Percentiles rank a stretch among this genome's conserved stretches.
These are phyloP conservation scores for Fistulifera solaris DNA, from an alignment of 108 stramenopile species.

Conservation along the genomic window DNA sequence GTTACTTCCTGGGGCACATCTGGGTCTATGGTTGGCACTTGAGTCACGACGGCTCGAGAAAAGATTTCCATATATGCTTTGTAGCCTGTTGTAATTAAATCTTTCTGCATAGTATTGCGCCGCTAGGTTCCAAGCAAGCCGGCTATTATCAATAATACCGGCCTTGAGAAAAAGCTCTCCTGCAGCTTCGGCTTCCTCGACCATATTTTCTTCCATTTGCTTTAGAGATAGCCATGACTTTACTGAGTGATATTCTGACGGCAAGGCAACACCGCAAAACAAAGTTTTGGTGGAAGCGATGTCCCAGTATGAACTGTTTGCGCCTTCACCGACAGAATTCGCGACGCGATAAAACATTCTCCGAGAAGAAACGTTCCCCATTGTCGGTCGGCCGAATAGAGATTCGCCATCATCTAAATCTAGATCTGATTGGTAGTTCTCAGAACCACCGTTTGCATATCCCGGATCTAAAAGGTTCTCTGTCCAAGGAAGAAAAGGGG, in stretches of 20 bases:
- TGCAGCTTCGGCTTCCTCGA: conserved; percentile 71
- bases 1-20: conserved; percentile 51
- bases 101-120: conserved; percentile 70
- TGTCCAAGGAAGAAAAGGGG: conserved; percentile 82
- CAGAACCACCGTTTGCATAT: conserved; percentile 50
- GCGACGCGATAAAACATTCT: conserved; percentile 80
- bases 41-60: conserved; percentile 54
- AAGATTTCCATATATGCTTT: conserved; percentile 54
- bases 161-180: conserved; percentile 72
- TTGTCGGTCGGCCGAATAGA: conserved; percentile 21
- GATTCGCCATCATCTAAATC: conserved; percentile 25
- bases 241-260: conserved; percentile 54
- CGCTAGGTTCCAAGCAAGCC: conserved; percentile 66
- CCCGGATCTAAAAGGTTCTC: conserved; percentile 45
- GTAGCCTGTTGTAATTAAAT: conserved; percentile 71
- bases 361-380: conserved; percentile 56
- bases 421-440: conserved; percentile 31
- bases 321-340: conserved; percentile 47
- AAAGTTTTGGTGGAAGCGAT: conserved; percentile 50
- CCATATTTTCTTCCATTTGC: conserved; percentile 78
- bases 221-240: conserved; percentile 60
- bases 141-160: conserved; percentile 73
- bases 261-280: conserved; percentile 66
- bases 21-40: conserved; percentile 67
- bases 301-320: conserved; percentile 61